phyloP scores from a whole-genome alignment of 176 grass and related monocot species.

The Aegilops sharonensis region DNA sequence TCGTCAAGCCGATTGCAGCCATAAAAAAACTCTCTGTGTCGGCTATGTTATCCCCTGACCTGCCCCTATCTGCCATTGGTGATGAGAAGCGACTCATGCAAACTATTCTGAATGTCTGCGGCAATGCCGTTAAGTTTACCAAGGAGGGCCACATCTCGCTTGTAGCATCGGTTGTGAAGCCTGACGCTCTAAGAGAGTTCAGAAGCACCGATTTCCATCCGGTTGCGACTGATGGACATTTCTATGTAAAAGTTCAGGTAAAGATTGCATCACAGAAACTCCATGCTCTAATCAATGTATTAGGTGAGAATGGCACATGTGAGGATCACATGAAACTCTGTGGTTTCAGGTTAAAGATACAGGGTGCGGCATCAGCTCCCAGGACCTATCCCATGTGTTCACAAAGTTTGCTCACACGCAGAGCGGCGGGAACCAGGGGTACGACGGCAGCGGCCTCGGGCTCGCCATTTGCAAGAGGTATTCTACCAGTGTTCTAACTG shows the following conservation, averaged over 20 bases:
- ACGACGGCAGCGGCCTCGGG: neutral
- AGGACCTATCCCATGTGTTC: neutral
- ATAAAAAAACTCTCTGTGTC: constrained; percentile 28
- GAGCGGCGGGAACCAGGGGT: neutral
- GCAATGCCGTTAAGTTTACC: constrained; percentile 75
- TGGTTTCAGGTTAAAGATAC: neutral
- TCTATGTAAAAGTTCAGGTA: constrained; percentile 67
- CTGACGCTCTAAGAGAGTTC: constrained; percentile 53
- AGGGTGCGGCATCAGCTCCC: neutral
- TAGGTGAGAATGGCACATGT: neutral
- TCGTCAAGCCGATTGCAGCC: constrained; percentile 4
- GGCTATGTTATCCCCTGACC: constrained; percentile 45
- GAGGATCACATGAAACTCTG: neutral
- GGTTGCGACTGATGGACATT: constrained; percentile 43
- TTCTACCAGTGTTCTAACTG: neutral
- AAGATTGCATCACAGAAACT: neutral
- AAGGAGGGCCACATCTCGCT: constrained; percentile 65
- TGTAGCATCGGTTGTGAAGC: constrained; percentile 40
- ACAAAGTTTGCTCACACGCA: constrained; percentile 1
- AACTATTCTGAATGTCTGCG: constrained; percentile 58
- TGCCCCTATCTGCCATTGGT: constrained; percentile 50
- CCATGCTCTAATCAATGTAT: neutral
- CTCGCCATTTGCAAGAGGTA: constrained; percentile 52
- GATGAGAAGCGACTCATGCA: constrained; percentile 69
- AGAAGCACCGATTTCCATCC: constrained; percentile 52